Evolutionary conservation across 441 rosid genomes (phyloP).

Genomic region (Adansonia grandidieri): DNA sequence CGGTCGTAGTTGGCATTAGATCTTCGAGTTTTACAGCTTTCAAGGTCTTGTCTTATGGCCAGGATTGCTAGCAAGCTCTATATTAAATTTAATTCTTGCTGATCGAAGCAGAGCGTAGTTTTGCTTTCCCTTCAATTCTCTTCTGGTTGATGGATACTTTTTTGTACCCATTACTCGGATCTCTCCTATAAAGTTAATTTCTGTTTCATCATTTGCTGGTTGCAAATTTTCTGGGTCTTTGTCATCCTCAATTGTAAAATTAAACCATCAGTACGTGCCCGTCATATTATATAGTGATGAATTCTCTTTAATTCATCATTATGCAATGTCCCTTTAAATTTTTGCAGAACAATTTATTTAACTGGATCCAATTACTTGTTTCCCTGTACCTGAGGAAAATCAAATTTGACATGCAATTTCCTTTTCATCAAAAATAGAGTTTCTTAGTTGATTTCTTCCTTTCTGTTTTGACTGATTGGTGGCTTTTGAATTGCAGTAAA

Average conservation of each 20-base stretch:
- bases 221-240: neutral
- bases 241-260: neutral
- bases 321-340: neutral
- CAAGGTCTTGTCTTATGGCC: constrained; percentile 20
- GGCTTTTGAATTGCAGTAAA: constrained; percentile 37
- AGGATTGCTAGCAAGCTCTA: constrained; percentile 19
- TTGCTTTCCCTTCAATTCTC: constrained; percentile 11
- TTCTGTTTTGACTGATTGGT: constrained; percentile 14
- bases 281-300: neutral
- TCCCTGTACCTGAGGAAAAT: neutral
- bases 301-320: neutral
- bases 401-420: neutral
- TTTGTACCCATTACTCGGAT: constrained; percentile 20
- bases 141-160: constrained; percentile 3
- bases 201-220: constrained; percentile 10
- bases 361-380: neutral
- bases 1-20: constrained; percentile 41
- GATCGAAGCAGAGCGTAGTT: neutral
- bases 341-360: neutral
- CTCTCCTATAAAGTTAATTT: neutral
- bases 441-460: neutral
- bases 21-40: constrained; percentile 25
- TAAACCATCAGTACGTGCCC: neutral
- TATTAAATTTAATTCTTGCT: constrained; percentile 10
- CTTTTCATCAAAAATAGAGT: neutral